These are phyloP conservation scores for Talaromyces atroroseus DNA, from an alignment of 2,329 filamentous ascomycete genomes.

Conservation along the genomic window DNA sequence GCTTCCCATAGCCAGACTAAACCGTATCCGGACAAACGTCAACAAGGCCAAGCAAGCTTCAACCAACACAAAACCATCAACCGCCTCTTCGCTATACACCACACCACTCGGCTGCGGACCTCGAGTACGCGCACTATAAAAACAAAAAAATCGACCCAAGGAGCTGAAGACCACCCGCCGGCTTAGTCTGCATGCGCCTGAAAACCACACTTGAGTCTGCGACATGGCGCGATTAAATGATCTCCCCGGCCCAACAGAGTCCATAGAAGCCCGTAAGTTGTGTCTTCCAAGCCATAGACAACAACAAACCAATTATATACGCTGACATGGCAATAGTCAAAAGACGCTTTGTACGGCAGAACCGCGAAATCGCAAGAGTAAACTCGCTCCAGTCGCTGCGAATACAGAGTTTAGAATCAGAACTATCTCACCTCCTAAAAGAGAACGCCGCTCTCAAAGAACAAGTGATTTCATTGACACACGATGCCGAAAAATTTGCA, in stretches of 20 bases:
- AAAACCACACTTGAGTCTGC: constrained; percentile 12
- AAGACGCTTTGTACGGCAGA: constrained; percentile 59
- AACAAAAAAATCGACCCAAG: background rate
- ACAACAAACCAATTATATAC: background rate
- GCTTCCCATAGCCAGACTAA: constrained; percentile 20
- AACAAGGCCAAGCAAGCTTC: constrained; percentile 28
- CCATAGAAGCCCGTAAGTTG: constrained; percentile 44
- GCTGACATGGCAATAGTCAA: constrained; percentile 46
- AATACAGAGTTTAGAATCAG: constrained; percentile 59
- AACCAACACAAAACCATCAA: constrained; percentile 5
- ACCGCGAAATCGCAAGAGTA: constrained; percentile 59
- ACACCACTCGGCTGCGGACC: too few relatives aligned
- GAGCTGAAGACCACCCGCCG: background rate
- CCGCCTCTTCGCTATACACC: background rate
- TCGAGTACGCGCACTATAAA: background rate
- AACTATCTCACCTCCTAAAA: constrained; percentile 54
- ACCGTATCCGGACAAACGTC: constrained; percentile 32
- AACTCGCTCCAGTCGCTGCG: constrained; percentile 61
- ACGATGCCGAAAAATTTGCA: constrained; percentile 47
- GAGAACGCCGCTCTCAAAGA: constrained; percentile 58
- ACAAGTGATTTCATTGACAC: constrained; percentile 53
- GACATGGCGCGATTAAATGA: constrained; percentile 48
- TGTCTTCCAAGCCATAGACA: background rate
- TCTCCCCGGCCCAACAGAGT: constrained; percentile 38
- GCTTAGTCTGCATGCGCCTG: constrained; percentile 3